A percentile compares a stretch with the other conserved stretches of the same genome.
These are phyloP conservation scores for Trichoderma koningii DNA, from an alignment of 2,329 filamentous ascomycete genomes.

Conservation along the genomic window DNA sequence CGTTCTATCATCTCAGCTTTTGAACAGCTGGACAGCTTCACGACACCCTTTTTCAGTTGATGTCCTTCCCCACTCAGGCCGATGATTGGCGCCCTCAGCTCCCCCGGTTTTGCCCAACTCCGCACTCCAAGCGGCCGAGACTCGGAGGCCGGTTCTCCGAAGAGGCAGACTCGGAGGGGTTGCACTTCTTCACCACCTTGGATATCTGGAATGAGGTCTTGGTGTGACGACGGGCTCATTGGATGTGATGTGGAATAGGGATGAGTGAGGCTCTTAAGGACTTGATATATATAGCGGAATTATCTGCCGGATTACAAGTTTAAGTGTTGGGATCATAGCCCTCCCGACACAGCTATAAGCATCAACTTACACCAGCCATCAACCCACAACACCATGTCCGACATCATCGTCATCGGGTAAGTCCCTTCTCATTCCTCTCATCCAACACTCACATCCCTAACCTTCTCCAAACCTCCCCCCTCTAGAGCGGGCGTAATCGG, in stretches of 20 bases:
- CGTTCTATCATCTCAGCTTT: background rate
- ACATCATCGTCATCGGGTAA: conserved; percentile 38
- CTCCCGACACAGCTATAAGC: too few species aligned
- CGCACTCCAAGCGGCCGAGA: conserved; percentile 15
- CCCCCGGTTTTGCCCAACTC: conserved; percentile 14
- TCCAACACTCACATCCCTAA: background rate
- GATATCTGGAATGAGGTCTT: background rate
- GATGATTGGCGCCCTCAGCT: background rate
- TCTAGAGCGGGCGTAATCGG: conserved; percentile 53
- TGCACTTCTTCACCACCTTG: background rate
- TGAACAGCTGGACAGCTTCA: background rate
- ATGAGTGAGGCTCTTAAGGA: background rate
- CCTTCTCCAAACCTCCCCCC: background rate
- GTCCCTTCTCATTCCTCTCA: background rate
- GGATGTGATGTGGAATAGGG: background rate
- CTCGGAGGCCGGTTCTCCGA: conserved; percentile 12
- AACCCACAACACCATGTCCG: conserved; percentile 25
- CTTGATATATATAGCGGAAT: too few species aligned
- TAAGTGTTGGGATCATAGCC: background rate
- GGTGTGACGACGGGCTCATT: background rate
- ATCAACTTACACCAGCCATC: too few species aligned
- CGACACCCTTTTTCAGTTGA: conserved; percentile 6
- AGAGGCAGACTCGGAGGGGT: background rate
- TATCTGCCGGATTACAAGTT: too few species aligned
- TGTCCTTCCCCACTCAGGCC: background rate